These are phyloP conservation scores for Clarireedia hainanense DNA, from an alignment of 2,329 filamentous ascomycete genomes.

Conservation along the genomic window DNA sequence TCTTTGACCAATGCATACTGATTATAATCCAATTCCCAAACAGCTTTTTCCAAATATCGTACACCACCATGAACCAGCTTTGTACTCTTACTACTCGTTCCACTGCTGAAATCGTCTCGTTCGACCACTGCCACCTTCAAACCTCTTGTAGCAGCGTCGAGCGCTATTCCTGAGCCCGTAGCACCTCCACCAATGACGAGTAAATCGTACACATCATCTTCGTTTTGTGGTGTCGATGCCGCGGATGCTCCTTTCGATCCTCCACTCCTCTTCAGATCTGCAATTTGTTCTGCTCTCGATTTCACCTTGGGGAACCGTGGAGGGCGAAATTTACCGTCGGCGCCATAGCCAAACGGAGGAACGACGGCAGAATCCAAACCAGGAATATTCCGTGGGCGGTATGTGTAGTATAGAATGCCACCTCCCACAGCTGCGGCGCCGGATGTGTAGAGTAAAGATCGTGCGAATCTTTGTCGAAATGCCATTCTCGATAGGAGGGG, in stretches of 20 bases:
- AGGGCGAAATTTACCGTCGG: conserved; percentile 56
- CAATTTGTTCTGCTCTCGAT: conserved; percentile 41
- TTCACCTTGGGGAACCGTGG: conserved; percentile 45
- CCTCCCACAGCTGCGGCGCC: conserved; percentile 39
- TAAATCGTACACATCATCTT: conserved; percentile 54
- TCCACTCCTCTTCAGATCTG: conserved; percentile 40
- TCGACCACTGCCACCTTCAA: conserved; percentile 66
- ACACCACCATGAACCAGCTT: conserved; percentile 74
- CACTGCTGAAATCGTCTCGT: conserved; percentile 65
- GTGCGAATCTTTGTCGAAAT: conserved; percentile 36
- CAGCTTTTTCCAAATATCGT: conserved; percentile 66
- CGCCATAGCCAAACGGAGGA: conserved; percentile 61
- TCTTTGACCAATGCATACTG: conserved; percentile 66
- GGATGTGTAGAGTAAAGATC: conserved; percentile 42
- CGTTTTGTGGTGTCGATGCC: conserved; percentile 25
- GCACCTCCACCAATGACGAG: conserved; percentile 65
- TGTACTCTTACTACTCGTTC: conserved; percentile 68
- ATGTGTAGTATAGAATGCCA: conserved; percentile 44
- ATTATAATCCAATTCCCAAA: conserved; percentile 68
- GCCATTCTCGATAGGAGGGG: conserved; percentile 25
- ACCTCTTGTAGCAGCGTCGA: conserved; percentile 64
- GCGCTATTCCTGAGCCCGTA: conserved; percentile 62
- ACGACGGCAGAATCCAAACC: conserved; percentile 61
- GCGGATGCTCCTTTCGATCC: conserved; percentile 37
- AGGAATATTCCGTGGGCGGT: conserved; percentile 65